Conservation (phyloP, 2,329 filamentous ascomycete species). For the Fusarium sororula region DNA sequence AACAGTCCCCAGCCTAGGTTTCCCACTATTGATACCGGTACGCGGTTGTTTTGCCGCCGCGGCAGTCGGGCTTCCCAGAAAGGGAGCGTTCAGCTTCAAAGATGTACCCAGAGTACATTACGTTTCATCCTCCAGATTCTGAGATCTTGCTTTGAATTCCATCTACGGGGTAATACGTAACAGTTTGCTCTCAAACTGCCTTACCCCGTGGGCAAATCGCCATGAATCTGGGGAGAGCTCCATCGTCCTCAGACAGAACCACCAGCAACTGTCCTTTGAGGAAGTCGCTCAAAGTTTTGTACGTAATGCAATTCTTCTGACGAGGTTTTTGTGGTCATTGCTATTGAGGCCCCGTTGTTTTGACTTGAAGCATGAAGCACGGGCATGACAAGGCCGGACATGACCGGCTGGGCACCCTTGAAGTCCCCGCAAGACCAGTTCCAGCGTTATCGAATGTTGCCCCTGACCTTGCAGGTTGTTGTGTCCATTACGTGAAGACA, state of each 20-base stretch:
- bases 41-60: constrained; percentile 27
- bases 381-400: constrained; percentile 31
- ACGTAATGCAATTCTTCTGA: constrained; percentile 37
- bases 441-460: constrained; percentile 16
- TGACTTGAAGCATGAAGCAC: constrained; percentile 18
- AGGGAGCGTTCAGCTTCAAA: background rate
- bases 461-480: constrained; percentile 20
- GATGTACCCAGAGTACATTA: background rate
- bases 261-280: constrained; percentile 13
- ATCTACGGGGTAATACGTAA: constrained; percentile 40
- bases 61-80: constrained; percentile 28
- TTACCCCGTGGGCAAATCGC: constrained; percentile 38
- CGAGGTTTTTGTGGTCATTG: constrained; percentile 19
- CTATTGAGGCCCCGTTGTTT: constrained; percentile 25
- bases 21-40: constrained; percentile 15
- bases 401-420: constrained; percentile 35
- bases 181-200: constrained; percentile 31
- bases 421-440: constrained; percentile 21
- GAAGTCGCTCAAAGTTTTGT: constrained; percentile 34
- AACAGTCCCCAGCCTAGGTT: background rate
- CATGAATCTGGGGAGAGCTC: constrained; percentile 40
- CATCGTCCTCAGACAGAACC: constrained; percentile 23
- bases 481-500: background rate
- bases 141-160: constrained; percentile 28
- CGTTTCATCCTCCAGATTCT: constrained; percentile 10